phyloP scores from a whole-genome alignment of 2,329 filamentous ascomycete genomes.

The Colletotrichum abscissum region DNA sequence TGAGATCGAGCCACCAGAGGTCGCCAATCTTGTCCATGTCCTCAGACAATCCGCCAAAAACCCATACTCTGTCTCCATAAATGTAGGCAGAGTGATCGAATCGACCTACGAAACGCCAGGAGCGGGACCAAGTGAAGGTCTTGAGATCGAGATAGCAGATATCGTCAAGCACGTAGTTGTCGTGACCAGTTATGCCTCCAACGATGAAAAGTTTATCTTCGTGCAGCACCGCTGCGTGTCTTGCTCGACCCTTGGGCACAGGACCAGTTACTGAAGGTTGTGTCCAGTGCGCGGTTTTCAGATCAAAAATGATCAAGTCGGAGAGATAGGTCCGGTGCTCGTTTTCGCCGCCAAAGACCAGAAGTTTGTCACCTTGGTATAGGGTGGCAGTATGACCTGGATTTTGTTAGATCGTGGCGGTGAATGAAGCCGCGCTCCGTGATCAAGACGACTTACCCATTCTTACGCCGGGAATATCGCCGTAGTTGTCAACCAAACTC shows the following conservation, averaged over 20 bases:
- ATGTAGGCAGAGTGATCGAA: constrained; percentile 97
- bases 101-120: constrained; percentile 93
- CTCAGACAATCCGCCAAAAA: constrained; percentile 93
- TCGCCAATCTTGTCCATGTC: constrained; percentile 98
- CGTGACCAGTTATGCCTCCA: constrained; percentile 93
- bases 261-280: constrained; percentile 88
- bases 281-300: constrained; percentile 94
- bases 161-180: constrained; percentile 92
- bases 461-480: constrained; percentile 94
- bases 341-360: constrained; percentile 98
- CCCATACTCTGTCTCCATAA: constrained; percentile 92
- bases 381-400: constrained; percentile 93
- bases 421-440: constrained; percentile 2
- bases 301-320: constrained; percentile 94
- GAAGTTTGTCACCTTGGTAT: constrained; percentile 93
- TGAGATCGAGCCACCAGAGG: constrained; percentile 96
- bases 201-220: constrained; percentile 97
- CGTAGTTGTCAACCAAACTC: constrained; percentile 98
- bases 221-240: constrained; percentile 93
- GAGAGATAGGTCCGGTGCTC: constrained; percentile 96
- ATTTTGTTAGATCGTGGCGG: constrained; percentile 2
- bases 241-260: constrained; percentile 87
- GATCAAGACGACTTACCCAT: constrained; percentile 76
- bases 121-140: constrained; percentile 96
- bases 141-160: constrained; percentile 97